A percentile compares a stretch with the other conserved stretches of the same genome.
phyloP scores from a whole-genome alignment of 192 early-diverging fungal genomes.

The Chytriomyces confervae region DNA sequence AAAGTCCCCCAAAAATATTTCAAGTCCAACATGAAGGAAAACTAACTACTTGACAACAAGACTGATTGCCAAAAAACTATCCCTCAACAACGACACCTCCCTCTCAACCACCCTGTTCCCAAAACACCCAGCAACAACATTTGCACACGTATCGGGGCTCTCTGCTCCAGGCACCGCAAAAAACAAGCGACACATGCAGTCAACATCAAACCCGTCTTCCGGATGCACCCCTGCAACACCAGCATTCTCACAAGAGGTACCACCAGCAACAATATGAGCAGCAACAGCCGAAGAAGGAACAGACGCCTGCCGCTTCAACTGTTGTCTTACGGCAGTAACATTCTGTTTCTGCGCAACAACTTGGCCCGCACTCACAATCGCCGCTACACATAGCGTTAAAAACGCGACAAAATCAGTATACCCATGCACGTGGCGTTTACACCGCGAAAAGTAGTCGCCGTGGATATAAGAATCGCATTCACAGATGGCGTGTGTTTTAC shows the following conservation, averaged over 20 bases:
- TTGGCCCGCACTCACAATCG: background rate
- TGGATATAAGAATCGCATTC: background rate
- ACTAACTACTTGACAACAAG: background rate
- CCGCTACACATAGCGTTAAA: constrained; percentile 3
- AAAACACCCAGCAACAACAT: background rate
- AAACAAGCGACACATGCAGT: background rate
- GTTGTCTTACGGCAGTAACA: background rate
- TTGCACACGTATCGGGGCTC: background rate
- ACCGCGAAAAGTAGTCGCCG: background rate
- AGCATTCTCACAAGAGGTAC: too few species aligned
- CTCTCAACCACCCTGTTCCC: background rate
- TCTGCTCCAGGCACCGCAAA: background rate
- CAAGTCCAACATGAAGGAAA: background rate
- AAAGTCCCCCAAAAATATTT: too few species aligned
- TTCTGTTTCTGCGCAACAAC: background rate
- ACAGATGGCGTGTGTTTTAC: constrained; percentile 5
- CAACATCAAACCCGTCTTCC: background rate
- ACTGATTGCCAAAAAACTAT: background rate
- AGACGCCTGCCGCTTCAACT: background rate
- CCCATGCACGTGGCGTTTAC: constrained; percentile 8
- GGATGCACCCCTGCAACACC: too few species aligned
- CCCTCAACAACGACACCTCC: background rate
- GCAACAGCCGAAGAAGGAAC: too few species aligned
- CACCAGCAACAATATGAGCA: too few species aligned
- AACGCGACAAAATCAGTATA: constrained; percentile 9